Base-by-base conservation (phyloP, 345 rosid genomes). In the Eucalyptus microcorys region DNA sequence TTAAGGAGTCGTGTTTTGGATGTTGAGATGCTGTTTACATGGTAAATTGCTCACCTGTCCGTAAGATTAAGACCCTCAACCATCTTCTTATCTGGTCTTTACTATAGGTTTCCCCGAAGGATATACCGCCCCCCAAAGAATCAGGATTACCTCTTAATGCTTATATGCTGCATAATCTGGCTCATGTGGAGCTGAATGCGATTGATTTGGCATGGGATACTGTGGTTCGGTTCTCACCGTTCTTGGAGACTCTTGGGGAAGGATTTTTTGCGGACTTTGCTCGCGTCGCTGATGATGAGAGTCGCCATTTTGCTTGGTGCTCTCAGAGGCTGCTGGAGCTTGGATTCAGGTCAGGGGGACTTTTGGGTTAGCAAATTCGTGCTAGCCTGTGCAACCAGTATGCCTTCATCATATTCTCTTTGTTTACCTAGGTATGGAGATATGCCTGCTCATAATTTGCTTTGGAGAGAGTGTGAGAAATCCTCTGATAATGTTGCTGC, bases 121-220 rank as follows among this genome's bases (percentile, higher is more conserved):
- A 96, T 89, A 94, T 96, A 87, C 99, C 97, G 0, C 89, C 93
- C 59, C 97, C 98, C 26, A 95, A 94, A 90, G 93, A 93, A 85
- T 96, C 99, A 10, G 90, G 94, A 14, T 90, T 97, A 89, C 99
- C 99, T 86, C 96, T 95, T n/a, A 96, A 96, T 92, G 99, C 98
- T 53, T 94, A 94, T 86, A 92, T 96, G 98, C 98, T 97, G 87
- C 99, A 97, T 87, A 97, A 94, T 88, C 97, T 97, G 37, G 98
- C 99, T 81, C 99, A 97, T 88, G 94, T 97, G 86, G 99, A 97
- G 95, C 96, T 97, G 11, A 97, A 97, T 89, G 99, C 99, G 1
- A 95, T 96, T 88, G 99, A 97, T 94, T 93, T 97, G 91, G 99
- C 99, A 40, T 97, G 99, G 99, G 99, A 96, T 89, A 97, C 97